Conservation (phyloP, 306 rosid species). For the Arachis hypogaea region DNA sequence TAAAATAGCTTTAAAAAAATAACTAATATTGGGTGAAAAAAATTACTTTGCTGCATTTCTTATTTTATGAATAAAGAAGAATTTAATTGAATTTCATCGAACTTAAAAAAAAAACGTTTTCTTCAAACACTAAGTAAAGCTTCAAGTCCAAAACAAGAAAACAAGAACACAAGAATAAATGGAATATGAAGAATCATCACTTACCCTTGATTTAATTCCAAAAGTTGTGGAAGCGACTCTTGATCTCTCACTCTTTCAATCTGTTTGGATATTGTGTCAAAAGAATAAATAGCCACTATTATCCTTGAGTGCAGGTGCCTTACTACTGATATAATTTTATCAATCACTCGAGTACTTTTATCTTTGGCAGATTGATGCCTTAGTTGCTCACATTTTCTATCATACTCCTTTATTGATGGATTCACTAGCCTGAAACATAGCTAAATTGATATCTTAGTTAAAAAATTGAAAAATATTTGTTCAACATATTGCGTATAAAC, state of each 20-base stretch:
- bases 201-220: constrained; percentile 73
- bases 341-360: constrained; percentile 62
- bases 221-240: constrained; percentile 76
- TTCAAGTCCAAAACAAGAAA: neutral
- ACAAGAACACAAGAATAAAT: neutral
- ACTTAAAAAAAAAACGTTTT: no score
- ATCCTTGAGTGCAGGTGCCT: constrained; percentile 75
- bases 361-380: constrained; percentile 70
- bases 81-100: no score
- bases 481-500: no score
- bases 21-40: no score
- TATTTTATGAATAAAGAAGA: no score
- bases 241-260: constrained; percentile 79
- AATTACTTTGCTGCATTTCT: no score
- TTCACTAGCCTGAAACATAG: constrained; percentile 64
- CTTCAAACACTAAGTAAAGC: no score
- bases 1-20: no score
- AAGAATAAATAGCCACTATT: constrained; percentile 70
- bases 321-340: constrained; percentile 67
- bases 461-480: no score
- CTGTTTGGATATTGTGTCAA: constrained; percentile 71
- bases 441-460: neutral
- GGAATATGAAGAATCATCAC: neutral
- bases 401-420: constrained; percentile 65
- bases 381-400: constrained; percentile 66